A percentile compares a stretch with the other conserved stretches of the same genome.
Evolutionary conservation across 345 rosid genomes (phyloP).

Genomic region (Syzygium oleosum): DNA sequence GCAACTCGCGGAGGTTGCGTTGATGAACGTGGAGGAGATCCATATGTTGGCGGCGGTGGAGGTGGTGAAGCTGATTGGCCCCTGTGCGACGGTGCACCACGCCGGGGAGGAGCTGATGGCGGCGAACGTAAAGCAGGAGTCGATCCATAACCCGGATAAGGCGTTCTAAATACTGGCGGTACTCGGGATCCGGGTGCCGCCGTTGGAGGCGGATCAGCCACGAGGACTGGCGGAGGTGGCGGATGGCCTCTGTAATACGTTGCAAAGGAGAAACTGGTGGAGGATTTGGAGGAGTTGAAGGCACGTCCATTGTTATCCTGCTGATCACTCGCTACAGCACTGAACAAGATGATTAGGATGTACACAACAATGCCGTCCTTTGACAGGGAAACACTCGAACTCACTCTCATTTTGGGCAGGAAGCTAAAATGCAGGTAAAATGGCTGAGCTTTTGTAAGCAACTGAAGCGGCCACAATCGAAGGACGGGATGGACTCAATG

Average conservation of each 20-base stretch:
- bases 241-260: neutral
- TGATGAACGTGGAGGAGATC: neutral
- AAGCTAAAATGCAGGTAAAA: neutral
- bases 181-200: neutral
- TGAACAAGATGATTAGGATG: neutral
- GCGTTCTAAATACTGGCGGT: neutral
- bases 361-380: neutral
- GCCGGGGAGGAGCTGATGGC: neutral
- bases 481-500: neutral
- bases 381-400: neutral
- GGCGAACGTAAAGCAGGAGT: neutral
- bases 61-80: neutral
- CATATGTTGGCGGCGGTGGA: neutral
- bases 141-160: neutral
- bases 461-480: neutral
- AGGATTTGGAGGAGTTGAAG: neutral
- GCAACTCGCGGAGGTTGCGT: neutral
- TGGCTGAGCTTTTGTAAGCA: neutral
- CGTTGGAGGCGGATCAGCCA: neutral
- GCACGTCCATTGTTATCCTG: neutral
- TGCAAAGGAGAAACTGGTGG: neutral
- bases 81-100: neutral
- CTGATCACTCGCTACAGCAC: neutral
- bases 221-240: neutral
- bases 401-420: neutral